These are phyloP conservation scores for Stachybotrys chartarum DNA, from an alignment of 2,329 filamentous ascomycete genomes.

Conservation along the genomic window DNA sequence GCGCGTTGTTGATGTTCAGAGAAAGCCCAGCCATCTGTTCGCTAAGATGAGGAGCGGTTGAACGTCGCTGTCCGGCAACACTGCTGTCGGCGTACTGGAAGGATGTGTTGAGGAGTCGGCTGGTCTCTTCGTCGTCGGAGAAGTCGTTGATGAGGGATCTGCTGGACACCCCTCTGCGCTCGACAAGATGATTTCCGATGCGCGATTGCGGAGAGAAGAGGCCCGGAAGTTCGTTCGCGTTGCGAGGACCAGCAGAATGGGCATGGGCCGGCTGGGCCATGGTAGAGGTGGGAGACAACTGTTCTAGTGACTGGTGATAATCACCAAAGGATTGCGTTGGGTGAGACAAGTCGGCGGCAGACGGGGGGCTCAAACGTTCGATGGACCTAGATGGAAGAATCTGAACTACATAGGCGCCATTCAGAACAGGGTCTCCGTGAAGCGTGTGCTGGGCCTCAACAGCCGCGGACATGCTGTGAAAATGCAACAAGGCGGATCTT, in stretches of 20 bases:
- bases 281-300: slow-evolving; percentile 53
- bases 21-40: slow-evolving; percentile 63
- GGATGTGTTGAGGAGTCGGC: slow-evolving; percentile 63
- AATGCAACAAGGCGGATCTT: slow-evolving; percentile 45
- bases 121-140: slow-evolving; percentile 62
- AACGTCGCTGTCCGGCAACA: slow-evolving; percentile 45
- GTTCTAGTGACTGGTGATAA: slow-evolving; percentile 54
- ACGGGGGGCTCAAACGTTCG: not conserved
- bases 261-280: slow-evolving; percentile 13
- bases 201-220: slow-evolving; percentile 70
- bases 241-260: not conserved
- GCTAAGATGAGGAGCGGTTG: slow-evolving; percentile 66
- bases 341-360: not conserved
- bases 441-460: slow-evolving; percentile 50
- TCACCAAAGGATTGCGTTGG: slow-evolving; percentile 47
- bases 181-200: slow-evolving; percentile 62
- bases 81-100: slow-evolving; percentile 63
- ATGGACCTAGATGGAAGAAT: slow-evolving; percentile 35
- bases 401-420: slow-evolving; percentile 50
- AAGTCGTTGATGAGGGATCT: slow-evolving; percentile 66
- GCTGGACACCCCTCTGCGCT: slow-evolving; percentile 52
- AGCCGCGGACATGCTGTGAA: slow-evolving; percentile 45
- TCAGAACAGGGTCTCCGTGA: slow-evolving; percentile 44
- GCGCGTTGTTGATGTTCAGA: slow-evolving; percentile 55
- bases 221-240: slow-evolving; percentile 40